Evolutionary conservation across 2,329 filamentous ascomycete genomes (phyloP), one percentile per base, ranked within the genome.

Genomic region (Curvularia hawaiiensis): DNA sequence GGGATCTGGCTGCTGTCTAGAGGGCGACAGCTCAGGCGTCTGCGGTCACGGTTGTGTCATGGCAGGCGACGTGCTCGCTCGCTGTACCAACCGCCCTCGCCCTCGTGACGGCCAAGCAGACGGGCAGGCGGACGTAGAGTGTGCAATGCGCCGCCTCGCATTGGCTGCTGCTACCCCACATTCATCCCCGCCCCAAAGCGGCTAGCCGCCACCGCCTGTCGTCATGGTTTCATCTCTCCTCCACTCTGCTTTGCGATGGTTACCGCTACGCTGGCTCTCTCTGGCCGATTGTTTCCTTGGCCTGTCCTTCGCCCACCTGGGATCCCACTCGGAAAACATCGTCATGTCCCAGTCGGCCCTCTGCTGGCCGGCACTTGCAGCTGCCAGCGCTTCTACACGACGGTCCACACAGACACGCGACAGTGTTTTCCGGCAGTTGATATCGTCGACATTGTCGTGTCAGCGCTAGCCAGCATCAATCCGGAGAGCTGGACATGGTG

Each of bases 141-240:
- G 28, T 33, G 54, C 48, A 55, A 57, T 55, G 26, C 47, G 46
- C 20, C 35, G 16, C 14, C 55, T 16, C 50, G 35, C 22, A 65
- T 65, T 65, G 63, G 63, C 59, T 56, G 39, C 24, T 26, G 40
- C 24, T 62, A 60, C 58, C 60, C 60, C 60, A 62, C 60, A 62
- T 48, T 44, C 44, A 57, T 35, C 40, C n/a, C 26, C 58, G 49
- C 55, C 61, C 60, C 60, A 59, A 68, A 62, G 61, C 58, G 65
- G 65, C 47, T 47, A 58, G 58, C 56, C 61, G 57, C 60, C 53
- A 59, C 60, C 18, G 45, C 47, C 24, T 61, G 58, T 59, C 59
- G 66, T 66, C 66, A 66, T 65, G 45, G 44, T 38, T 38, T 38
- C 35, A 18, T n/a, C 16, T 16, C 14, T 38, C 16, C 35, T 38